These are phyloP conservation scores for Penicillium sp. DNA, from an alignment of 2,329 filamentous ascomycete species.

Conservation along the genomic window DNA sequence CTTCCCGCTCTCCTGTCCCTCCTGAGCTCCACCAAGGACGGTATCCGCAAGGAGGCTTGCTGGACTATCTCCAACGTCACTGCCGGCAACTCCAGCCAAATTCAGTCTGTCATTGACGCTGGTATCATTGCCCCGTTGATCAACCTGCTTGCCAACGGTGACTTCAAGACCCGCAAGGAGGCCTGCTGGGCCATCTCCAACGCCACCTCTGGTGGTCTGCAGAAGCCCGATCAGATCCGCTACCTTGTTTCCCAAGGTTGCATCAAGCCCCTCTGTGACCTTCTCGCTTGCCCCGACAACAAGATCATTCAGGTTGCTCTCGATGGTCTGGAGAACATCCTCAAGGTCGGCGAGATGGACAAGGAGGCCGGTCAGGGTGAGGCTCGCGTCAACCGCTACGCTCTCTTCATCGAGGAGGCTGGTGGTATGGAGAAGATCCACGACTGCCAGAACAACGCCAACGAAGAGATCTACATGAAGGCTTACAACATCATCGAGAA, in stretches of 20 bases:
- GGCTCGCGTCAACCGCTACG: constrained; percentile 81
- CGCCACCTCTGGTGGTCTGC: constrained; percentile 91
- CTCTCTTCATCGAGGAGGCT: constrained; percentile 97
- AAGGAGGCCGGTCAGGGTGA: constrained; percentile 71
- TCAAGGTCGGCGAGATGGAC: constrained; percentile 98
- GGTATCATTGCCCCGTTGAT: constrained; percentile 97
- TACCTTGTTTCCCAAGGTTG: constrained; percentile 91
- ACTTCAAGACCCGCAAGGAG: constrained; percentile 98
- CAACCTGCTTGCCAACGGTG: constrained; percentile 91
- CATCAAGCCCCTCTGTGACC: constrained; percentile 95
- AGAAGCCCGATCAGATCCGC: constrained; percentile 98
- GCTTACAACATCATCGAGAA: constrained; percentile 99
- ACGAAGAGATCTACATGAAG: constrained; percentile 99
- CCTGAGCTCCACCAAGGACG: constrained; percentile 95
- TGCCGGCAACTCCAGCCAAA: constrained; percentile 95
- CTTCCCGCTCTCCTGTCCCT: constrained; percentile 90
- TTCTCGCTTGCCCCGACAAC: constrained; percentile 95
- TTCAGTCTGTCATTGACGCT: constrained; percentile 93
- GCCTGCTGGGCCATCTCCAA: constrained; percentile 99
- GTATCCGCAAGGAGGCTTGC: constrained; percentile 98
- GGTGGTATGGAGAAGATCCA: constrained; percentile 99
- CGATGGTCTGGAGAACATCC: constrained; percentile 96
- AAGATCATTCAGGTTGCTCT: constrained; percentile 99
- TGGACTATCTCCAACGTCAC: constrained; percentile 99
- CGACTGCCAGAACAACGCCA: constrained; percentile 99